Evolutionary conservation across 257 asterid species (phyloP), one percentile per base, ranked within the genome.

Genomic region (Fraxinus excelsior): DNA sequence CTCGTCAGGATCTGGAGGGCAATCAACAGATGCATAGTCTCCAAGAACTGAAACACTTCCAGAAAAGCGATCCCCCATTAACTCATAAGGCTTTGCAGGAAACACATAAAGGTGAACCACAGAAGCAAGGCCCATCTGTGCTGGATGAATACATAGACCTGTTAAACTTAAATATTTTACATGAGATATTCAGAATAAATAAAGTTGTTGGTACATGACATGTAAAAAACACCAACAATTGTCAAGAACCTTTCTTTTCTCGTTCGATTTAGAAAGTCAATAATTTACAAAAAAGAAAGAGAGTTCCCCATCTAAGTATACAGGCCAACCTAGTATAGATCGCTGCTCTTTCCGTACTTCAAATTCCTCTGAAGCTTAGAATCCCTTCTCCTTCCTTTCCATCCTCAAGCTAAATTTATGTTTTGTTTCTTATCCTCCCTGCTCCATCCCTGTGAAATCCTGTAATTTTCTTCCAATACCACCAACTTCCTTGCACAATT

Each of bases 61-160:
- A 76, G 91, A 80, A 80, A 89, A 84, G 69, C 80, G 87, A 73
- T 96, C 99, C 79, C 92, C 98, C 97, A 93, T 91, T 81, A 89
- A 84, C 87, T 92, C 97, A 69, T 96, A 96, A 25, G 98, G 97
- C 82, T 90, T 96, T 85, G 97, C 97, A n/a, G 99, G 99, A 89
- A 96, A 96, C 77, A 93, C 99, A 81, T 90, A 93, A 53, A 96
- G 94, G 85, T 96, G 99, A 82, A 88, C 97, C 80, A 79, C 85
- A 44, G 99, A 88, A 87, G 98, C 98, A 64, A 96, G 75, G 81
- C 97, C 97, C 99, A 96, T 96, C 99, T 96, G 99, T 85, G 81
- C 99, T 93, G 98, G 98, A 91, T 84, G 76, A 89, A 92, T 62
- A 85, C 86, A 84, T 73, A 87, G 58, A 79, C 81, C 80, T 75